phyloP scores from a whole-genome alignment of 306 rosid species.

The Macrotyloma uniflorum region DNA sequence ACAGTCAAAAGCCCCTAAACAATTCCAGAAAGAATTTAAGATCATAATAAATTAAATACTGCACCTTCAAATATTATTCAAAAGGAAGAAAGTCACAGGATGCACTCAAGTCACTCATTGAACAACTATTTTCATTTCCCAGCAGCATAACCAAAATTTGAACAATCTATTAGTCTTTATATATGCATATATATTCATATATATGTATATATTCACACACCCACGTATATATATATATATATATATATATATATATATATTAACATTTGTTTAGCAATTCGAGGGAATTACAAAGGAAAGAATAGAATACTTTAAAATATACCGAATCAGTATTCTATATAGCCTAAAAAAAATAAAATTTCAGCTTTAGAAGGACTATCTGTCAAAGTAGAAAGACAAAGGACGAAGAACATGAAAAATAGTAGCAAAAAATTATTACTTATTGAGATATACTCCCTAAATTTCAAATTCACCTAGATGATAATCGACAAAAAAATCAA shows the following conservation, averaged over 20 bases:
- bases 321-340: background rate
- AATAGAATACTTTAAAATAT: constrained; percentile 25
- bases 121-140: constrained; percentile 26
- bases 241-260: too few relatives aligned
- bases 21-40: constrained; percentile 11
- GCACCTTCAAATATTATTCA: constrained; percentile 20
- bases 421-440: background rate
- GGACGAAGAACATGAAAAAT: constrained; percentile 1
- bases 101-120: constrained; percentile 1
- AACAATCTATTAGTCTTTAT: background rate
- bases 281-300: background rate
- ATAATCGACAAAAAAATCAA: constrained; percentile 26
- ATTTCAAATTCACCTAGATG: constrained; percentile 16
- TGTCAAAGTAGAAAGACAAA: constrained; percentile 11
- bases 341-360: background rate
- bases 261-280: background rate
- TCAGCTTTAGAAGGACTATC: background rate
- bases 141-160: background rate
- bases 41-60: constrained; percentile 17
- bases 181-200: too few relatives aligned
- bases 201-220: too few relatives aligned
- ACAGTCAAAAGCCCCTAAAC: constrained; percentile 13
- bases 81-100: constrained; percentile 31
- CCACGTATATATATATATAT: too few relatives aligned
- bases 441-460: constrained; percentile 17